Evolutionary conservation across 1,139 yeast species (phyloP), one percentile per base, ranked within the genome.

Genomic region (Meyerozyma guilliermondii): DNA sequence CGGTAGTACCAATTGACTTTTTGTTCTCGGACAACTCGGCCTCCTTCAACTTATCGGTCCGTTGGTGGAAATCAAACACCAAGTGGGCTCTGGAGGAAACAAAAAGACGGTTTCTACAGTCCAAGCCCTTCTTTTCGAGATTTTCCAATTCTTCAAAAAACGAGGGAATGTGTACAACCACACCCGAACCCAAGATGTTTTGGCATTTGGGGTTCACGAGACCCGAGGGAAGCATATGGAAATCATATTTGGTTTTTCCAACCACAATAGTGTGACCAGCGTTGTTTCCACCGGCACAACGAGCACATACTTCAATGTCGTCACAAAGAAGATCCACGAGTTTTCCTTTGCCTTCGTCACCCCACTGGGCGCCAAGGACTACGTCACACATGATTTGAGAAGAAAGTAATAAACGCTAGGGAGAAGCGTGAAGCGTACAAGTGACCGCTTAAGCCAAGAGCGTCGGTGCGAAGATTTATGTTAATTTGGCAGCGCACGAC

Each of bases 311-410:
- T 56, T 92, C 98, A 55, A 91, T 84, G 54, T 87, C 82, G 58
- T 89, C 97, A 66, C 97, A 92, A 44, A 92, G 76, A 46, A 92
- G 75, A 63, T 92, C 98, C 43, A 92, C 98, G 46, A 92, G 78
- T 68, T 94, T 92, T 46, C 99, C 99, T 65, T 92, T 92, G 62
- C 99, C 99, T 80, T 92, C 99, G 63, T 92, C 99, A 51, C 99
- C 99, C 98, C 98, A 92, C 69, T 92, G 98, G 66, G 97, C 74
- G 48, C 98, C 98, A 59, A 92, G 78, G 45, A 92, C 98, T 54
- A 92, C 98, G 74, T 85, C 87, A 65, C 87, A 85, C 91, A 85
- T 84, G n/a, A 11, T 29, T 9, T n/a, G n/a, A 29, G 14, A 6
- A 7, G 7, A 13, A n/a, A 10, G 10, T 29, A 29, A 29, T 7